Base-by-base conservation (phyloP, 805 yeast genomes). In the Priceomyces haplophilus region DNA sequence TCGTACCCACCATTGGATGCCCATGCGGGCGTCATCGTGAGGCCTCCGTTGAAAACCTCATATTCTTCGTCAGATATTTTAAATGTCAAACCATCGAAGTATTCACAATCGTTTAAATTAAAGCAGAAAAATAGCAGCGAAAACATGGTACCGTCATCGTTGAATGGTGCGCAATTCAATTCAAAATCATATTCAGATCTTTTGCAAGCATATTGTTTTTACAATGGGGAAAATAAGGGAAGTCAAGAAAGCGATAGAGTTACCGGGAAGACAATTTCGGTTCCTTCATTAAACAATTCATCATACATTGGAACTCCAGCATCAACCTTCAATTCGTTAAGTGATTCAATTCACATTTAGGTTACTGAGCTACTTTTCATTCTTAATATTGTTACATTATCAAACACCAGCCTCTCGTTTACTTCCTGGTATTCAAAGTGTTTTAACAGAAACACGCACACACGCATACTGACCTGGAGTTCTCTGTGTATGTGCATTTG, bases 161-260 rank as follows among this genome's bases (percentile, higher is more conserved):
- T 37, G 27, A 11, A 21, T 15, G 50, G 46, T 37, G 38, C 54
- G 20, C 48, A 49, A 27, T 54, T 61, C 43, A 53, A 51, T 42
- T 51, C 61, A 23, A 45, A 48, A 50, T 59, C 50, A 47, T 67
- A 67, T 44, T 53, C 67, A 2, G 68, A 64, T 46, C 55, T 67
- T 44, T 51, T 67, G 41, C 62, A 60, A 41, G 61, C 57, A 24
- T 67, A 63, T 42, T 67, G 73, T 47, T 67, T 67, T 51, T 61
- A 58, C 40, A 63, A 64, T 31, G 61, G 65, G 12, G 44, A 41
- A 19, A 45, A 41, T n/a, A 30, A 39, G 13, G 18, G 41, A 18
- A 23, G 42, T 24, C 24, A 16, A 7, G 40, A 20, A 4, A 13
- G 36, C 15, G 25, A 25, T 21, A 23, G 37, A 18, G 23, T 42